A percentile compares a stretch with the other conserved stretches of the same genome.
These are phyloP conservation scores for Trichothecium sympodiale DNA, from an alignment of 2,329 filamentous ascomycete genomes.

Conservation along the genomic window DNA sequence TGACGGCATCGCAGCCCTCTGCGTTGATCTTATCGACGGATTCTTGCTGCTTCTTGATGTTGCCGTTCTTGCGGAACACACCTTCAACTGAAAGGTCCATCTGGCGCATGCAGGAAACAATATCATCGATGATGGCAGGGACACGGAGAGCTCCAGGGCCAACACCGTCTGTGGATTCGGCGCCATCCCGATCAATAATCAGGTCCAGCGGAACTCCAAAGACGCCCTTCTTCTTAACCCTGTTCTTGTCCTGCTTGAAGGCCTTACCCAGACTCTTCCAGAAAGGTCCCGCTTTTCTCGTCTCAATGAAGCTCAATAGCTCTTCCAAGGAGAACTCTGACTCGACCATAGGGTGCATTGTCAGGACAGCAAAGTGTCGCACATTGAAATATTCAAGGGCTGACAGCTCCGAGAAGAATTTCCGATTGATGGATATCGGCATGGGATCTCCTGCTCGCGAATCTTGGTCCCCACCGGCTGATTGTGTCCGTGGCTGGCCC, in stretches of 20 bases:
- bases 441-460: conserved; percentile 40
- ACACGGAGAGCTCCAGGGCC: conserved; percentile 84
- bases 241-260: conserved; percentile 76
- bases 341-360: conserved; percentile 87
- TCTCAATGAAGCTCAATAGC: conserved; percentile 83
- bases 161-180: conserved; percentile 95
- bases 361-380: conserved; percentile 84
- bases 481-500: conserved; percentile 55
- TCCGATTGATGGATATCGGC: conserved; percentile 49
- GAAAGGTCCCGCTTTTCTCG: conserved; percentile 77
- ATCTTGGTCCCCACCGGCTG: conserved; percentile 38
- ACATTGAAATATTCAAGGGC: conserved; percentile 96
- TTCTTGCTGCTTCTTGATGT: conserved; percentile 87
- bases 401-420: conserved; percentile 93
- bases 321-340: conserved; percentile 90
- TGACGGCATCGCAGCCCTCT: conserved; percentile 73
- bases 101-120: conserved; percentile 87
- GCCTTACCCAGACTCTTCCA: conserved; percentile 98
- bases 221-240: conserved; percentile 83
- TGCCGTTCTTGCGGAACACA: conserved; percentile 98
- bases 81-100: conserved; percentile 99
- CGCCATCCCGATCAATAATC: conserved; percentile 85
- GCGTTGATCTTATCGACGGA: conserved; percentile 77
- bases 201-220: conserved; percentile 84
- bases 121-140: conserved; percentile 89